Conservation (phyloP, 768 basidiomycete genomes). For the Nevesoporus exiguus region DNA sequence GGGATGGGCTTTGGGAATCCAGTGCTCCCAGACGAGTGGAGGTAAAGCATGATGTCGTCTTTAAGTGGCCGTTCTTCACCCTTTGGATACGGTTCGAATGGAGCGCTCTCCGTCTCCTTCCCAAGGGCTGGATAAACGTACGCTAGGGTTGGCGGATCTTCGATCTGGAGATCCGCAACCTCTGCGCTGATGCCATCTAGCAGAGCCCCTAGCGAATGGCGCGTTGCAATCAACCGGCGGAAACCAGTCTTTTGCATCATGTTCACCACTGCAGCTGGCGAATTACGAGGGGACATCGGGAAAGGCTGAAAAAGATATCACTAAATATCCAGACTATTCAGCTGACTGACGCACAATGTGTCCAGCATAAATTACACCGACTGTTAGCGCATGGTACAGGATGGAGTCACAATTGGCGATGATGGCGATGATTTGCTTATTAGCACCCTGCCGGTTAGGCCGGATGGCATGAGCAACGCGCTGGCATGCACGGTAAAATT, state of each 20-base stretch:
- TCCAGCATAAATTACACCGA: conserved; percentile 27
- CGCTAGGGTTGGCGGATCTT: conserved; percentile 14
- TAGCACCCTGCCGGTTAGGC: conserved; percentile 30
- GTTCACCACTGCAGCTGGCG: conserved; percentile 33
- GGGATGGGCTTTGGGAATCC: conserved; percentile 23
- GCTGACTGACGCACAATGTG: not conserved
- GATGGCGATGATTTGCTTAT: conserved; percentile 37
- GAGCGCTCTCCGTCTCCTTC: not conserved
- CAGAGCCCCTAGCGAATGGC: conserved; percentile 25
- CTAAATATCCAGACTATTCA: not conserved
- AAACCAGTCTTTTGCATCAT: conserved; percentile 38
- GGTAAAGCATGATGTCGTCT: conserved; percentile 31
- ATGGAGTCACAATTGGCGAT: conserved; percentile 38
- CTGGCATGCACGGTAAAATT: conserved; percentile 45
- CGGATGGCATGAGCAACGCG: conserved; percentile 40
- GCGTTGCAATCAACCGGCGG: conserved; percentile 37
- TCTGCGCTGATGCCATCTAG: conserved; percentile 27
- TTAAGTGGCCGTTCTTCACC: not conserved
- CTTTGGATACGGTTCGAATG: conserved; percentile 9
- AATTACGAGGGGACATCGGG: conserved; percentile 37
- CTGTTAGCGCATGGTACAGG: conserved; percentile 40
- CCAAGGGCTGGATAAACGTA: conserved; percentile 9
- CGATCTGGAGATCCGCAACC: conserved; percentile 16
- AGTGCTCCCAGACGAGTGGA: conserved; percentile 49
- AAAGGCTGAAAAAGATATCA: conserved; percentile 23